Evolutionary conservation across 495 filamentous ascomycete genomes (phyloP).

Genomic region (Aspergillus conjunctus): DNA sequence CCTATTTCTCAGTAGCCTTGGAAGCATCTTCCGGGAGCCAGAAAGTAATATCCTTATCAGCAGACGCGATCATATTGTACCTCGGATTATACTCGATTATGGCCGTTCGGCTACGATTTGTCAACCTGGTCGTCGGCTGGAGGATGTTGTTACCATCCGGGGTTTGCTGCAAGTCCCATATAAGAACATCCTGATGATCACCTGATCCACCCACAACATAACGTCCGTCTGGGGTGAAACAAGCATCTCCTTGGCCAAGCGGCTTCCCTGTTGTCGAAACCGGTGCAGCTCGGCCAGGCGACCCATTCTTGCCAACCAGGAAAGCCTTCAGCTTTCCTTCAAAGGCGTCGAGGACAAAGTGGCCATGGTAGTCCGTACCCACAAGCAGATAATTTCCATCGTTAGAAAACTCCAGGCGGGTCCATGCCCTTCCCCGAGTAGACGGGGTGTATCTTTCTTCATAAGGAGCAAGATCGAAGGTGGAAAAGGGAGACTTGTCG

Average conservation of each 20-base stretch:
- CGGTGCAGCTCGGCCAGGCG: slow-evolving; percentile 48
- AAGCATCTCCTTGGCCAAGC: slow-evolving; percentile 75
- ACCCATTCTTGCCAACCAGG: slow-evolving; percentile 49
- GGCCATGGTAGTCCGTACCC: slow-evolving; percentile 75
- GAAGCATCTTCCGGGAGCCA: slow-evolving; percentile 70
- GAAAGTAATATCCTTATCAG: slow-evolving; percentile 83
- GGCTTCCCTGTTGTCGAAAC: slow-evolving; percentile 50
- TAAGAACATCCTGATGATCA: slow-evolving; percentile 66
- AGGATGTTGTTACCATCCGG: slow-evolving; percentile 55
- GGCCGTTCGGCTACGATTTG: slow-evolving; percentile 65
- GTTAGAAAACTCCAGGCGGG: slow-evolving; percentile 87
- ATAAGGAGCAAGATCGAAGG: slow-evolving; percentile 71
- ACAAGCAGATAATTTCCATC: slow-evolving; percentile 87
- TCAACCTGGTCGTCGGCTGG: slow-evolving; percentile 64
- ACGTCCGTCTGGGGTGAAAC: slow-evolving; percentile 84
- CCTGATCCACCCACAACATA: slow-evolving; percentile 79
- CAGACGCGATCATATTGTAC: slow-evolving; percentile 85
- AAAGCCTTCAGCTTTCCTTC: slow-evolving; percentile 72
- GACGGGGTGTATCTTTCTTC: slow-evolving; percentile 58
- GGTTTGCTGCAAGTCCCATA: slow-evolving; percentile 76
- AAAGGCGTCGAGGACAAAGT: slow-evolving; percentile 91
- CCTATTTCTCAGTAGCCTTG: slow-evolving; percentile 39
- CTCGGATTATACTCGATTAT: slow-evolving; percentile 87
- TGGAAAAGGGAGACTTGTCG: slow-evolving; percentile 84
- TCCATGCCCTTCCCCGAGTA: slow-evolving; percentile 65